Percentiles rank a stretch among this genome's conserved stretches.
Conservation (phyloP, 371 early-diverging fungal genomes). For the Haplosporangium sp. region DNA sequence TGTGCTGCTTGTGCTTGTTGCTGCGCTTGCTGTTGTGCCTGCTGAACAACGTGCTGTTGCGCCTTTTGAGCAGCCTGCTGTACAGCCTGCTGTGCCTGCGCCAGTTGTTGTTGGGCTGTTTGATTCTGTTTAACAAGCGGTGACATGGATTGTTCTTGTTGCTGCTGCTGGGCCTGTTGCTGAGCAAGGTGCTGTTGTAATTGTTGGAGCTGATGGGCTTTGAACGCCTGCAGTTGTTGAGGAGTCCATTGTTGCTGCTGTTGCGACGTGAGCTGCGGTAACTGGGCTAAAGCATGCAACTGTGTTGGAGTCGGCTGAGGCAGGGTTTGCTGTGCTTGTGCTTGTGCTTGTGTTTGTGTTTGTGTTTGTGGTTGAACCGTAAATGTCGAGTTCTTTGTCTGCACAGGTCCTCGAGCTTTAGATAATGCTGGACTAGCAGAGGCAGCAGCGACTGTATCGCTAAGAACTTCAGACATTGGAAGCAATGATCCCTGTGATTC, state of each 20-base stretch:
- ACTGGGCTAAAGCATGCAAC: not conserved
- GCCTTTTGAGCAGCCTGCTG: slow-evolving; percentile 16
- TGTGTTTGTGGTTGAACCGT: not conserved
- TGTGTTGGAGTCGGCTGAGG: slow-evolving; percentile 3
- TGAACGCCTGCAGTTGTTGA: slow-evolving; percentile 34
- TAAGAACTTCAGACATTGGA: slow-evolving; percentile 1
- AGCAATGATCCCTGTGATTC: not conserved
- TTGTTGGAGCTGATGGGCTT: slow-evolving; percentile 26
- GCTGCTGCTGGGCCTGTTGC: slow-evolving; percentile 1
- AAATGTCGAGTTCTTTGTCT: not conserved
- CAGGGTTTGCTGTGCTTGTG: slow-evolving; percentile 11
- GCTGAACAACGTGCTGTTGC: slow-evolving; percentile 20
- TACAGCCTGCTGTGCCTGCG: slow-evolving; percentile 10
- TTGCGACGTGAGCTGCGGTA: slow-evolving; percentile 12
- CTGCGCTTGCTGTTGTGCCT: slow-evolving; percentile 42
- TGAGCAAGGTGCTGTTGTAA: slow-evolving; percentile 6
- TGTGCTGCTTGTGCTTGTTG: slow-evolving; percentile 16
- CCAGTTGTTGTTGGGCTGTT: too few relatives aligned
- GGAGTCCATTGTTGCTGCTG: slow-evolving; percentile 27
- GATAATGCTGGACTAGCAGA: slow-evolving; percentile 13
- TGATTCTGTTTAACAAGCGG: not conserved
- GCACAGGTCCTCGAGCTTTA: slow-evolving; percentile 6
- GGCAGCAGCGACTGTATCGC: not conserved
- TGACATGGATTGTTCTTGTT: not conserved
- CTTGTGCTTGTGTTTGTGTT: slow-evolving; percentile 2